These are phyloP conservation scores for Cordia subcordata DNA, from an alignment of 257 asterid species.

Conservation along the genomic window DNA sequence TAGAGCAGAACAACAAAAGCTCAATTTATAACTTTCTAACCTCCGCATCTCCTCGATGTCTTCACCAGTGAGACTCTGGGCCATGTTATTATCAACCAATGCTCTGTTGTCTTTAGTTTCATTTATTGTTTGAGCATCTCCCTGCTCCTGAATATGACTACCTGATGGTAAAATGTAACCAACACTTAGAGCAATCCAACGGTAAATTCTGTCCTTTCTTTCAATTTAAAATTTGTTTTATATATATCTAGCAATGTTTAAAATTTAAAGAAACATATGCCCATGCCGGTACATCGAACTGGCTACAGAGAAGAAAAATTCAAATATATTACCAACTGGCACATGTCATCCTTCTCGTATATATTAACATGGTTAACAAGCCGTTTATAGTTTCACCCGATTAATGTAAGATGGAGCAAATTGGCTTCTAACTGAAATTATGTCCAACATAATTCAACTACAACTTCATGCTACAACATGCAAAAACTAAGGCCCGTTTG, in stretches of 20 bases:
- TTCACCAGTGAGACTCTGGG: constrained; percentile 82
- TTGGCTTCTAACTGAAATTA: no score
- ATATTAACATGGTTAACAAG: no score
- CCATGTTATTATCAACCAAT: constrained; percentile 80
- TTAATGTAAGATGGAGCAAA: no score
- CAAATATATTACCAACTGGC: background rate
- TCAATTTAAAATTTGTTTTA: background rate
- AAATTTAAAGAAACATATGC: no score
- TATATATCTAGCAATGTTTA: no score
- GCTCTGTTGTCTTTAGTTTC: constrained; percentile 80
- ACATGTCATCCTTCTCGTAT: background rate
- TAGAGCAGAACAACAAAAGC: background rate
- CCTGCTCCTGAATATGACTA: constrained; percentile 37
- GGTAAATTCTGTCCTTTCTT: background rate
- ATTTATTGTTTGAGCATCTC: constrained; percentile 26
- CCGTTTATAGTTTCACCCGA: no score
- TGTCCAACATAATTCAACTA: no score
- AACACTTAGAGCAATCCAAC: constrained; percentile 16
- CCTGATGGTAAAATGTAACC: constrained; percentile 34
- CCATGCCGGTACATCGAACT: background rate
- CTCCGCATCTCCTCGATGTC: constrained; percentile 76
- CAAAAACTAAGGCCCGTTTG: background rate
- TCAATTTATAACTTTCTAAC: constrained; percentile 28
- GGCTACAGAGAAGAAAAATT: background rate
- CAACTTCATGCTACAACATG: background rate